Evolutionary conservation across 768 basidiomycete genomes (phyloP).

Genomic region (Candolleomyces aberdarensis): DNA sequence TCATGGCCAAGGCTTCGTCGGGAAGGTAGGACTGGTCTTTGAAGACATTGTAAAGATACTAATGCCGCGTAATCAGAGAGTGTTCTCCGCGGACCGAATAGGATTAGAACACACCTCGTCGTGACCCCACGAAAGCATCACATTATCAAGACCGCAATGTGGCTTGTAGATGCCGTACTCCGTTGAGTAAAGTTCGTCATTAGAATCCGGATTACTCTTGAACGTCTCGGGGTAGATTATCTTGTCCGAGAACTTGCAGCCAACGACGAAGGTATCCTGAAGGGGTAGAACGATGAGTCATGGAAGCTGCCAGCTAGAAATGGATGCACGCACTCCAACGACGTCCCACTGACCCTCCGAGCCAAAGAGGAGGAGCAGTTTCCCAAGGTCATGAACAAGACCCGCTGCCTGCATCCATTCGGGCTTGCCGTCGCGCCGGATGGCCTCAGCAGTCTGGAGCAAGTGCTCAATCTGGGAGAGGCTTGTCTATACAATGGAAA

Average conservation of each 20-base stretch:
- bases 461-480: slow-evolving; percentile 89
- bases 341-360: slow-evolving; percentile 94
- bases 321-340: slow-evolving; percentile 61
- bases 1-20: slow-evolving; percentile 83
- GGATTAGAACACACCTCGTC: slow-evolving; percentile 61
- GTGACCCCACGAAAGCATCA: slow-evolving; percentile 90
- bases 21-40: slow-evolving; percentile 83
- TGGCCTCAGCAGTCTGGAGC: slow-evolving; percentile 89
- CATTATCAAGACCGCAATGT: slow-evolving; percentile 79
- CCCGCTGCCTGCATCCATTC: slow-evolving; percentile 94
- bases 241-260: slow-evolving; percentile 82
- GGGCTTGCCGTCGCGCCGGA: slow-evolving; percentile 79
- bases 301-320: slow-evolving; percentile 3
- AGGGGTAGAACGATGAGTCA: slow-evolving; percentile 11
- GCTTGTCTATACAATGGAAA: slow-evolving; percentile 47
- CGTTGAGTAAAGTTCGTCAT: slow-evolving; percentile 65
- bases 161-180: slow-evolving; percentile 74
- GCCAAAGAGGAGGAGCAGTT: slow-evolving; percentile 79
- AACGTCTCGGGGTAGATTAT: slow-evolving; percentile 82
- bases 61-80: slow-evolving; percentile 8
- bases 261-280: slow-evolving; percentile 63
- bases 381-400: slow-evolving; percentile 87
- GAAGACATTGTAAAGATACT: slow-evolving; percentile 84
- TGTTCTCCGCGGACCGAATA: neutral
- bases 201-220: slow-evolving; percentile 63